Percentiles rank a stretch among this genome's conserved stretches.
Evolutionary conservation across 148 eudicot genomes (phyloP).

Genomic region (Nepenthes gracilis): DNA sequence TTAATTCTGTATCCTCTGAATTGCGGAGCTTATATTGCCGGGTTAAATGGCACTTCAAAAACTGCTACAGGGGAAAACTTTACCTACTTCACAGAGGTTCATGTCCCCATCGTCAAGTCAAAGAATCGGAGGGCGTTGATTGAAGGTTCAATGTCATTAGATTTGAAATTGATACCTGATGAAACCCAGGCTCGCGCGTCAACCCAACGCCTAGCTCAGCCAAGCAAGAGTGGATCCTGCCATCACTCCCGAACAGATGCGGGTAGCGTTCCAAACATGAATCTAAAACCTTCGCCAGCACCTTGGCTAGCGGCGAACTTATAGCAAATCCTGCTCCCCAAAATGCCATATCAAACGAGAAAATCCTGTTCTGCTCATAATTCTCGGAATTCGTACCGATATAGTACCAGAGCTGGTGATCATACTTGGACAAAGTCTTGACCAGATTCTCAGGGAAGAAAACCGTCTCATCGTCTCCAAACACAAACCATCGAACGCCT

Average conservation of each 20-base stretch:
- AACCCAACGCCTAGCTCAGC: conserved; percentile 71
- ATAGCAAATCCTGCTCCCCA: conserved; percentile 85
- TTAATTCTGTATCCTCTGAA: too few species aligned
- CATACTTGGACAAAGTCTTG: conserved; percentile 56
- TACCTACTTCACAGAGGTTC: too few species aligned
- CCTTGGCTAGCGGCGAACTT: conserved; percentile 65
- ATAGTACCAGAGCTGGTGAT: conserved; percentile 55
- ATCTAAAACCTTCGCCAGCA: conserved; percentile 55
- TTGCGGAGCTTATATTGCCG: too few species aligned
- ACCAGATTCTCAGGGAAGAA: conserved; percentile 59
- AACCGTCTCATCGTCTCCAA: conserved; percentile 76
- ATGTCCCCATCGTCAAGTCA: too few species aligned
- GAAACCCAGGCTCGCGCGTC: conserved; percentile 71
- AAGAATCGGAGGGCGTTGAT: too few species aligned
- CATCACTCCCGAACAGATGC: conserved; percentile 67
- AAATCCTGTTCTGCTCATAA: conserved; percentile 29
- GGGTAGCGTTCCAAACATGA: conserved; percentile 66
- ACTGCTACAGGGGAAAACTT: too few species aligned
- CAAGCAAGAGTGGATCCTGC: conserved; percentile 51
- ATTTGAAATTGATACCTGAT: conserved; percentile 44
- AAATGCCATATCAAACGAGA: conserved; percentile 61
- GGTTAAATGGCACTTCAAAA: too few species aligned
- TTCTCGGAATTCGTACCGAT: conserved; percentile 66
- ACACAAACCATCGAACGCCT: conserved; percentile 65
- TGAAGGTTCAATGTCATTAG: too few species aligned